A percentile compares a stretch with the other conserved stretches of the same genome.
Conservation (phyloP, 257 asterid genomes). For the Ilex asprella region DNA sequence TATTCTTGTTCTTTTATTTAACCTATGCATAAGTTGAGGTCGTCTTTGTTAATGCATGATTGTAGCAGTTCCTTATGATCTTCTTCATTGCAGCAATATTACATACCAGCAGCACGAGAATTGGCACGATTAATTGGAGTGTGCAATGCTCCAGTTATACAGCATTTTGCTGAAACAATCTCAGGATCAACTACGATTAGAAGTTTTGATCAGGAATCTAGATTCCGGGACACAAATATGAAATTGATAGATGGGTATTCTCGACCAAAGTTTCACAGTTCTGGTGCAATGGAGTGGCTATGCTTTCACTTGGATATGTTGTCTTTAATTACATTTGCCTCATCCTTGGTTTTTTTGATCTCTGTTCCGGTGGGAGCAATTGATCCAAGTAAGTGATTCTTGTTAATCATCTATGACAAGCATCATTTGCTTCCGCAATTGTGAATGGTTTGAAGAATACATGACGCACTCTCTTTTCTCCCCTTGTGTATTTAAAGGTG, state of each 20-base stretch:
- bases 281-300: conserved; percentile 1
- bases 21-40: no score
- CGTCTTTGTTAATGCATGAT: background rate
- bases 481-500: background rate
- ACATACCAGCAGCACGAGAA: background rate
- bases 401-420: background rate
- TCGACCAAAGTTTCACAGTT: background rate
- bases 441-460: no score
- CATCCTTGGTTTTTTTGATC: background rate
- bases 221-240: background rate
- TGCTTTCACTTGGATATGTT: background rate
- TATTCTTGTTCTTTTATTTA: no score
- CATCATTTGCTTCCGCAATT: no score
- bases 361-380: background rate
- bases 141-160: background rate
- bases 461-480: no score
- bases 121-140: background rate
- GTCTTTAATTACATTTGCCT: background rate
- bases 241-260: conserved; percentile 1
- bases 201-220: conserved; percentile 4
- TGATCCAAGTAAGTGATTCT: conserved; percentile 1
- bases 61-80: background rate
- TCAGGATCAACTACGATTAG: conserved; percentile 1
- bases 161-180: conserved; percentile 4
- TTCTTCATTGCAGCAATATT: background rate